Conservation (phyloP, 2,329 filamentous ascomycete species). For the Rugonectria rugulosa region DNA sequence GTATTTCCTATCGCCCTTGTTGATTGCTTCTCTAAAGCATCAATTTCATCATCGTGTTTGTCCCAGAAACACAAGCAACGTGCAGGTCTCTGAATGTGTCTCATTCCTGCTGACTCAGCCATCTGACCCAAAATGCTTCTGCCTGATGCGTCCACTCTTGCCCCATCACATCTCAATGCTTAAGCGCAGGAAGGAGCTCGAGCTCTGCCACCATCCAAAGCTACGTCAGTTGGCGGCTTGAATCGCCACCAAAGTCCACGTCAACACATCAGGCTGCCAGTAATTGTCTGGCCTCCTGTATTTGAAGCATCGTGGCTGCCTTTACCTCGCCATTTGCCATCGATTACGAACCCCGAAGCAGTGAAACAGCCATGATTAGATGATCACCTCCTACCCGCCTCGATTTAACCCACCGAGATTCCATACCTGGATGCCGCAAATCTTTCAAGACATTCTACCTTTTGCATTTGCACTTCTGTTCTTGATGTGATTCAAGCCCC, state of each 20-base stretch:
- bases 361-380: constrained; percentile 30
- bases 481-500: not conserved
- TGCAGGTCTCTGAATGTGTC: no score
- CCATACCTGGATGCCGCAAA: no score
- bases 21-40: no score
- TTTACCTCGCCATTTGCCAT: not conserved
- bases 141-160: not conserved
- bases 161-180: constrained; percentile 9
- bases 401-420: constrained; percentile 26
- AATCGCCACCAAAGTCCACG: constrained; percentile 27
- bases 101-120: constrained; percentile 28
- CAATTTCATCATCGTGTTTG: no score
- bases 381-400: constrained; percentile 24
- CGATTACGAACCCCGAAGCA: not conserved
- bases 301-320: constrained; percentile 5
- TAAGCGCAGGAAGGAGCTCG: constrained; percentile 15
- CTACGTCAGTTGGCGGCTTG: constrained; percentile 34
- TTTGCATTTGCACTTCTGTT: not conserved
- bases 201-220: constrained; percentile 26
- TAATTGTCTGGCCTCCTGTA: not conserved
- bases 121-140: constrained; percentile 7
- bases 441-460: constrained; percentile 1
- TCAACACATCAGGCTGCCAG: constrained; percentile 25
- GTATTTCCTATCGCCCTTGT: no score
- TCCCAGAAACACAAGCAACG: no score